These are phyloP conservation scores for Yamadazyma ubonensis DNA, from an alignment of 805 yeast species.

Conservation along the genomic window DNA sequence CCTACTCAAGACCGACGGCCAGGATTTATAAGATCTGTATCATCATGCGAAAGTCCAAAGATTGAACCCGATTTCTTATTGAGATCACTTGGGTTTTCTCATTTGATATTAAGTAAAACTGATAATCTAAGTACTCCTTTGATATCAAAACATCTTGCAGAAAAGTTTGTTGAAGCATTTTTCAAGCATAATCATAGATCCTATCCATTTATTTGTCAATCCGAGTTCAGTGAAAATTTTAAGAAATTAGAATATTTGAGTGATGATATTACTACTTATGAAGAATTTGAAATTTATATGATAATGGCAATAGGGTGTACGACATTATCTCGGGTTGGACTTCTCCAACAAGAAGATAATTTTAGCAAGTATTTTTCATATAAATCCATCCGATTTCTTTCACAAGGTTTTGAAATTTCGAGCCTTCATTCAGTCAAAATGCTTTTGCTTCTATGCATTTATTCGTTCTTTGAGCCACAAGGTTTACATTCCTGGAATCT, in stretches of 20 bases:
- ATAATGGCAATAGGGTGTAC: constrained; percentile 56
- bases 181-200: constrained; percentile 45
- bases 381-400: constrained; percentile 39
- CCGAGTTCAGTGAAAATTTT: constrained; percentile 32
- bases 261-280: constrained; percentile 26
- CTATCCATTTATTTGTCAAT: constrained; percentile 44
- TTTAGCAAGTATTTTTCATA: constrained; percentile 10
- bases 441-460: constrained; percentile 45
- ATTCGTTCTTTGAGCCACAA: constrained; percentile 50
- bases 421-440: constrained; percentile 41
- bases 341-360: constrained; percentile 23
- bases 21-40: neutral
- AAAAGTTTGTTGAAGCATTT: constrained; percentile 42
- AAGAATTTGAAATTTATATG: constrained; percentile 52
- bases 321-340: constrained; percentile 32
- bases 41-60: neutral
- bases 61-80: constrained; percentile 12
- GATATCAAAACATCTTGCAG: constrained; percentile 28
- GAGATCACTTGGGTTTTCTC: constrained; percentile 18
- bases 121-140: constrained; percentile 12
- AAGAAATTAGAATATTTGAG: constrained; percentile 22
- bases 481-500: constrained; percentile 54
- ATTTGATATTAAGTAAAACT: constrained; percentile 13
- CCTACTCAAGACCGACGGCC: no score
- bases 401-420: constrained; percentile 40